Conservation (phyloP, 2,329 filamentous ascomycete genomes). For the Pseudocercospora musae region DNA sequence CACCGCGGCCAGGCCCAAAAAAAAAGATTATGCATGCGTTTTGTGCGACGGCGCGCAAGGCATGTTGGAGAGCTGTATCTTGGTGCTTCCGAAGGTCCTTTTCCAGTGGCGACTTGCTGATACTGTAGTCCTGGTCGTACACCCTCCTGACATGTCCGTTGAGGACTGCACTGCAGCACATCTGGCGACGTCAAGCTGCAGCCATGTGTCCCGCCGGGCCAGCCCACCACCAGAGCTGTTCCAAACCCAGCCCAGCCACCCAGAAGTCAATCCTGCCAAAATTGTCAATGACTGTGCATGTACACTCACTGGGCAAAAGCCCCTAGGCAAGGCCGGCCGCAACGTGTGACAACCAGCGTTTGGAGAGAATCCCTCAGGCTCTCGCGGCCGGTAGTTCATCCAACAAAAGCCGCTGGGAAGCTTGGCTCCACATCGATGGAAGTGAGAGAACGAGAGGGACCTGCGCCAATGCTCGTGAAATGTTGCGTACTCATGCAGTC, state of each 20-base stretch:
- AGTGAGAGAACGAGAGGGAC: background rate
- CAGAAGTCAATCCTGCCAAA: background rate
- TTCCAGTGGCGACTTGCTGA: conserved; percentile 3
- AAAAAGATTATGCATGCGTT: conserved; percentile 10
- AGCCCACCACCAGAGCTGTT: background rate
- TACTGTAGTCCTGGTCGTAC: background rate
- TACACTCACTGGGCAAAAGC: too few relatives aligned
- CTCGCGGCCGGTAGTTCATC: background rate
- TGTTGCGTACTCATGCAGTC: conserved; percentile 1
- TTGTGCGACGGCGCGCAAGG: conserved; percentile 6
- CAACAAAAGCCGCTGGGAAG: background rate
- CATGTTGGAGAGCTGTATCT: conserved; percentile 8
- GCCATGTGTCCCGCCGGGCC: background rate
- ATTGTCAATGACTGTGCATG: background rate
- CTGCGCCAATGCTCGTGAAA: background rate
- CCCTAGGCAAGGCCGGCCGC: background rate
- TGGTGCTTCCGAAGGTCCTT: background rate
- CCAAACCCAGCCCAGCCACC: background rate
- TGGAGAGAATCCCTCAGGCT: conserved; percentile 2
- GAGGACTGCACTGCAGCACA: background rate
- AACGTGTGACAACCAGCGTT: conserved; percentile 6
- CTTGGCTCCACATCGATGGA: background rate
- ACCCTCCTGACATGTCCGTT: background rate
- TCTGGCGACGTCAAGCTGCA: conserved; percentile 10
- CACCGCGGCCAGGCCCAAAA: background rate